Base-by-base conservation (phyloP, 345 rosid species). In the Lepidium africanum region DNA sequence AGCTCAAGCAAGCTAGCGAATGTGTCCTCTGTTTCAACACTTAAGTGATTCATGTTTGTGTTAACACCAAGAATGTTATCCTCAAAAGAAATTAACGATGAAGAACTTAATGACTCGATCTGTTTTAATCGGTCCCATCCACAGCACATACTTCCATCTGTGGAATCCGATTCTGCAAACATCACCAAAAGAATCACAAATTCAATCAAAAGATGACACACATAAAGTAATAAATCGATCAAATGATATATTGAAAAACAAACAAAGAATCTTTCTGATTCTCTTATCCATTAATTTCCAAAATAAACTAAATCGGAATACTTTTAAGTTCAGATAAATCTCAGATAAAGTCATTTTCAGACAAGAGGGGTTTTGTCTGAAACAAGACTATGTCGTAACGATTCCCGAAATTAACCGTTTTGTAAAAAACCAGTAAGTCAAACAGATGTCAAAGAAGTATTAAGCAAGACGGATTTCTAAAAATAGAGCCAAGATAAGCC, bases 1-100 rank as follows among this genome's bases (percentile, higher is more conserved):
- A 87, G 88, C 87, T 90, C 98, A 63, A 93, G 97, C 77, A 90
- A 75, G 78, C 95, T 89, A 8, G 89, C 88, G 70, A 87, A 89
- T 47, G 87, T 61, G 70, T 92, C 95, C 71, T 87, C 96, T 59
- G 98, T 92, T 64, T 84, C 86, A 38, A 89, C 75, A 48, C 85
- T 81, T 43, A 92, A 77, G 78, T 87, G 91, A 81, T 85, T 87
- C 98, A 92, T 92, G 37, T 76, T 83, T 40, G 43, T 10, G 67
- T 43, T 65, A 62, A 56, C 42, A 33, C 33, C 25, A 11, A 53
- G 39, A 78, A 69, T 69, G 68, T 62, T 77, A 75, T 82, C 77
- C 59, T 69, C 84, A 14, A 78, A 54, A 56, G 73, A 71, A 77
- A 59, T 33, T 36, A 69, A 35, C 21, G 68, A 46, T 23, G 77